Conservation (phyloP, 805 yeast species). For the Saccharomycopsis vini region DNA sequence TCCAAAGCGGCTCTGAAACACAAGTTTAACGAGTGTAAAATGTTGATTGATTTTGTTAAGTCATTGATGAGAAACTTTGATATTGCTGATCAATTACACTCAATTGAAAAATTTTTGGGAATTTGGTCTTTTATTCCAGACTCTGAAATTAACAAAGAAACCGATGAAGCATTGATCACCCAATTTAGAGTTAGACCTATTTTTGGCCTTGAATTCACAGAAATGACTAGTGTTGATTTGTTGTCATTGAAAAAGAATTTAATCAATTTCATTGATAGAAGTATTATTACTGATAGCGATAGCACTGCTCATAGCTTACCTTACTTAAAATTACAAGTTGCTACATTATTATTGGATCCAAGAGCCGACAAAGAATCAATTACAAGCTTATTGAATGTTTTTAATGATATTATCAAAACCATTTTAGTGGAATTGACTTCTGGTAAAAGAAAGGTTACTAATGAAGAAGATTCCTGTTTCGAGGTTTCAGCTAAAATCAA, state of each 20-base stretch:
- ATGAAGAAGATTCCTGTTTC: conserved; percentile 1
- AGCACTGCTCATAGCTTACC: conserved; percentile 30
- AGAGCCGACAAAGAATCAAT: conserved; percentile 18
- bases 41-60: conserved; percentile 62
- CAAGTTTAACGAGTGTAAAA: conserved; percentile 56
- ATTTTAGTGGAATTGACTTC: conserved; percentile 19
- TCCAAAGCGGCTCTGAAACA: conserved; percentile 44
- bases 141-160: conserved; percentile 28
- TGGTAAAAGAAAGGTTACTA: neutral
- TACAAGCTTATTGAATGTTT: conserved; percentile 21
- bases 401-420: conserved; percentile 23
- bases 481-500: conserved; percentile 24
- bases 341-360: conserved; percentile 39
- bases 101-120: conserved; percentile 41
- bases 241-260: conserved; percentile 39
- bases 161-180: conserved; percentile 28
- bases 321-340: conserved; percentile 46
- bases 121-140: conserved; percentile 32
- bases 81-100: conserved; percentile 56
- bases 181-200: conserved; percentile 44
- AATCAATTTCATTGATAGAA: conserved; percentile 46
- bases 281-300: conserved; percentile 33
- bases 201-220: conserved; percentile 52
- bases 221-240: conserved; percentile 41
- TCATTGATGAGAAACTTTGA: conserved; percentile 61